phyloP scores from a whole-genome alignment of 768 basidiomycete genomes.

The Jaapia argillacea region DNA sequence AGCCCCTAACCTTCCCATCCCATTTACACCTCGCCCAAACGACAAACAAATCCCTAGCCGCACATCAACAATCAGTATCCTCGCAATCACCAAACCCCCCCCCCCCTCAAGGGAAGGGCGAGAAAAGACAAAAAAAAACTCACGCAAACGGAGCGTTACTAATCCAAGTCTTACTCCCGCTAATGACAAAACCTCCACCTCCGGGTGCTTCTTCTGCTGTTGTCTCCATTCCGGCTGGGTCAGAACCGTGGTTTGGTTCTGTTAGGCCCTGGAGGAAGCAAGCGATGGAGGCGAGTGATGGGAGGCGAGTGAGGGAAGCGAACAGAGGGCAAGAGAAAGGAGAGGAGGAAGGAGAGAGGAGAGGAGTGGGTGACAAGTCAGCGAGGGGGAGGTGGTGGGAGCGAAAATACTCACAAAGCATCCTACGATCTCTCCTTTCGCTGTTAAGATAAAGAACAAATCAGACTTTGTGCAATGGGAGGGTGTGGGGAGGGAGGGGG shows the following conservation, averaged over 20 bases:
- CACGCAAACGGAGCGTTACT: slow-evolving; percentile 87
- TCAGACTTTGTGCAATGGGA: too few species aligned
- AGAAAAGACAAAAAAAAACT: too few species aligned
- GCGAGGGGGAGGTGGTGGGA: neutral
- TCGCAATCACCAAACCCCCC: slow-evolving; percentile 4
- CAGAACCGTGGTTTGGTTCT: slow-evolving; percentile 95
- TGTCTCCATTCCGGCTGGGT: slow-evolving; percentile 97
- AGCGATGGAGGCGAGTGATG: too few species aligned
- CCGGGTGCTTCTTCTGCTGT: slow-evolving; percentile 77
- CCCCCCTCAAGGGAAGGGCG: slow-evolving; percentile 2
- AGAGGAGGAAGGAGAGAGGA: too few species aligned
- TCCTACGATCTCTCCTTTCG: slow-evolving; percentile 79
- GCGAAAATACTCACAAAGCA: slow-evolving; percentile 67
- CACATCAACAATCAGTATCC: slow-evolving; percentile 4
- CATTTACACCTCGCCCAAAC: slow-evolving; percentile 94
- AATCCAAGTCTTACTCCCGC: slow-evolving; percentile 97
- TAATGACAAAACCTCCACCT: slow-evolving; percentile 76
- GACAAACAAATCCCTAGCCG: slow-evolving; percentile 76
- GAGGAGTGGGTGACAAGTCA: neutral
- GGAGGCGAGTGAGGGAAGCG: too few species aligned
- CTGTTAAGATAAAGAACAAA: too few species aligned
- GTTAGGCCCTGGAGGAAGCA: slow-evolving; percentile 87
- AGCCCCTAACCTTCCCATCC: slow-evolving; percentile 86
- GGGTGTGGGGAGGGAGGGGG: too few species aligned
- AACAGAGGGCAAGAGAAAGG: neutral